phyloP scores from a whole-genome alignment of 2,329 filamentous ascomycete genomes.

The Boeremia lycopersici region DNA sequence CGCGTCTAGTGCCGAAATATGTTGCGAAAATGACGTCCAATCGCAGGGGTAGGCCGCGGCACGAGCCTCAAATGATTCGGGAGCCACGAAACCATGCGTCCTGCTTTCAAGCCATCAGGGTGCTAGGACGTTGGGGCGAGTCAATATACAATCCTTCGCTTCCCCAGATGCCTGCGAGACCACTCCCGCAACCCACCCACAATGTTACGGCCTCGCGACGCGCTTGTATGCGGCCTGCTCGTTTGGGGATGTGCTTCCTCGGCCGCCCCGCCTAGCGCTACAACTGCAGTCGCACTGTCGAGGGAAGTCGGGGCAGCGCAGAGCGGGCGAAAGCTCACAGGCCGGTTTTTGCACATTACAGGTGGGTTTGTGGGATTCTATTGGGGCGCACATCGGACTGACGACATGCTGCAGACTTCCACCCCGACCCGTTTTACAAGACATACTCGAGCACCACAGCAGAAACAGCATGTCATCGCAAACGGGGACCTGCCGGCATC shows the following conservation, averaged over 20 bases:
- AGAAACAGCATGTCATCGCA: constrained; percentile 77
- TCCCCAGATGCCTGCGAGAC: constrained; percentile 16
- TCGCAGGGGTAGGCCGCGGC: constrained; percentile 24
- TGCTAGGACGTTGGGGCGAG: constrained; percentile 17
- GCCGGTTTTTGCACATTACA: constrained; percentile 86
- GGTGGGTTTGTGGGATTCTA: constrained; percentile 58
- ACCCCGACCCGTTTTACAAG: constrained; percentile 89
- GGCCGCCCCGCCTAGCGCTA: constrained; percentile 37
- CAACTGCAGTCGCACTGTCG: constrained; percentile 13
- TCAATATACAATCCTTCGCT: constrained; percentile 22
- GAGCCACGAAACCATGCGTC: constrained; percentile 10
- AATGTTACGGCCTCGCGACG: constrained; percentile 34
- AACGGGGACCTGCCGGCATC: constrained; percentile 74
- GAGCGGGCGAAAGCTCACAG: constrained; percentile 50
- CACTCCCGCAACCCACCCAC: neutral
- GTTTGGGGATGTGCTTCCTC: constrained; percentile 28
- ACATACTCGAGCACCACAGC: constrained; percentile 73
- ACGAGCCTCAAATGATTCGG: constrained; percentile 27
- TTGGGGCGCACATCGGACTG: constrained; percentile 9
- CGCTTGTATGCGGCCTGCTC: constrained; percentile 37
- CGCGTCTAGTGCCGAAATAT: constrained; percentile 10
- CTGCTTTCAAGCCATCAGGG: constrained; percentile 29
- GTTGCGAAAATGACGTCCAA: constrained; percentile 31
- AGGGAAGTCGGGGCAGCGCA: constrained; percentile 18
- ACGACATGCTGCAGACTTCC: constrained; percentile 70